These are phyloP conservation scores for Galeopsis tetrahit DNA, from an alignment of 257 asterid genomes.

Conservation along the genomic window DNA sequence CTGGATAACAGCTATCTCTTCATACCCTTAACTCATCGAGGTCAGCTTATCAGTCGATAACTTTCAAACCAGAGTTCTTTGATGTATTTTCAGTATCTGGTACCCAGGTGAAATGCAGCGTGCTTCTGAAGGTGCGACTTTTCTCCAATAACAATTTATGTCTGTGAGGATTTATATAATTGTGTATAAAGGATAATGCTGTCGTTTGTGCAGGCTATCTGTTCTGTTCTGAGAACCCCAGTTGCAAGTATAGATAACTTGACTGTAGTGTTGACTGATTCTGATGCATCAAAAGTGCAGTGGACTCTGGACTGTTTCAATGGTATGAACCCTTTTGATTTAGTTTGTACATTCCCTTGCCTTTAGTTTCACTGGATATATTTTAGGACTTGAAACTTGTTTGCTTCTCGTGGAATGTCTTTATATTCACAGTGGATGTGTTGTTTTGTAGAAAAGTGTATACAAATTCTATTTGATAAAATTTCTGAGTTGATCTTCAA, in stretches of 20 bases:
- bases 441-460: constrained; percentile 14
- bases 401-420: constrained; percentile 6
- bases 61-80: constrained; percentile 78
- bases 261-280: constrained; percentile 60
- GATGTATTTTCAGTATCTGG: constrained; percentile 67
- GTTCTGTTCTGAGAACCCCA: constrained; percentile 91
- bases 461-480: constrained; percentile 19
- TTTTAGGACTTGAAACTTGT: neutral
- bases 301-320: constrained; percentile 85
- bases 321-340: constrained; percentile 49
- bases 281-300: constrained; percentile 85
- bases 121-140: constrained; percentile 76
- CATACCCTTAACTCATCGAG: constrained; percentile 85
- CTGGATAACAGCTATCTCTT: constrained; percentile 64
- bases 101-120: constrained; percentile 67
- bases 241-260: constrained; percentile 74
- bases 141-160: neutral
- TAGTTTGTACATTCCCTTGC: constrained; percentile 13
- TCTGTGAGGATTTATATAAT: constrained; percentile 7
- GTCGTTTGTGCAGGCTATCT: constrained; percentile 62
- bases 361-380: neutral
- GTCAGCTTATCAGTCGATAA: constrained; percentile 84
- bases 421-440: constrained; percentile 16
- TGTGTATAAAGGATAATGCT: constrained; percentile 6
- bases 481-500: neutral